phyloP scores from a whole-genome alignment of 495 filamentous ascomycete genomes.

The Aspergillus haitiensis region DNA sequence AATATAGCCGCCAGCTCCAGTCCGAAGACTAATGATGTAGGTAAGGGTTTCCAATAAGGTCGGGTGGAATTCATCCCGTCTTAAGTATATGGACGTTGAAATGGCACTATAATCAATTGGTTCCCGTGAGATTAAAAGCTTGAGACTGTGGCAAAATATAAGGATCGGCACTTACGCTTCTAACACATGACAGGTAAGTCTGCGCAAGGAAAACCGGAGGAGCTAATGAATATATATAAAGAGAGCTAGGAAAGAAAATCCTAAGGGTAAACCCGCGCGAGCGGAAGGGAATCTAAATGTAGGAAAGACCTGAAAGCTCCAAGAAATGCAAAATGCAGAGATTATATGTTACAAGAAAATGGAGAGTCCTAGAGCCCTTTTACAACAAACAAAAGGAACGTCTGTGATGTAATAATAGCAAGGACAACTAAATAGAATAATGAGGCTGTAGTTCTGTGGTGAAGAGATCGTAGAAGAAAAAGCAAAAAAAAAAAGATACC shows the following conservation, averaged over 20 bases:
- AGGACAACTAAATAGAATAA: constrained; percentile 8
- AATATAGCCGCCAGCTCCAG: constrained; percentile 30
- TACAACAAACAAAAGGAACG: neutral
- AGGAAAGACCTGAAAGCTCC: constrained; percentile 2
- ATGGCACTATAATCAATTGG: constrained; percentile 10
- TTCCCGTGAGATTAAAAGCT: constrained; percentile 5
- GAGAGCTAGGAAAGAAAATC: neutral
- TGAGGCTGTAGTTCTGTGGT: constrained; percentile 9
- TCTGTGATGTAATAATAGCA: constrained; percentile 7
- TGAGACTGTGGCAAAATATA: neutral
- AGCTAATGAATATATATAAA: neutral
- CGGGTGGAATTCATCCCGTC: constrained; percentile 40
- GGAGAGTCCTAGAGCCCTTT: constrained; percentile 7
- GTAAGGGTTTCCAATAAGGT: constrained; percentile 25
- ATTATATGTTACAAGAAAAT: constrained; percentile 7
- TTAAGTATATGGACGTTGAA: constrained; percentile 12
- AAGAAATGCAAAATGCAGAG: constrained; percentile 8
- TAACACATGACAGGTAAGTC: constrained; percentile 5
- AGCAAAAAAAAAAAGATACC: constrained; percentile 12
- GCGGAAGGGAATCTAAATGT: constrained; percentile 16
- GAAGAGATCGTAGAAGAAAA: too few species aligned
- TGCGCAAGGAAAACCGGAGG: neutral
- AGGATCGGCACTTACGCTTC: constrained; percentile 1
- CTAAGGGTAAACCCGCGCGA: constrained; percentile 4
- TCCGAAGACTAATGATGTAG: constrained; percentile 31